Evolutionary conservation across 2,329 filamentous ascomycete species (phyloP).

Genomic region (Lojkania enalia): DNA sequence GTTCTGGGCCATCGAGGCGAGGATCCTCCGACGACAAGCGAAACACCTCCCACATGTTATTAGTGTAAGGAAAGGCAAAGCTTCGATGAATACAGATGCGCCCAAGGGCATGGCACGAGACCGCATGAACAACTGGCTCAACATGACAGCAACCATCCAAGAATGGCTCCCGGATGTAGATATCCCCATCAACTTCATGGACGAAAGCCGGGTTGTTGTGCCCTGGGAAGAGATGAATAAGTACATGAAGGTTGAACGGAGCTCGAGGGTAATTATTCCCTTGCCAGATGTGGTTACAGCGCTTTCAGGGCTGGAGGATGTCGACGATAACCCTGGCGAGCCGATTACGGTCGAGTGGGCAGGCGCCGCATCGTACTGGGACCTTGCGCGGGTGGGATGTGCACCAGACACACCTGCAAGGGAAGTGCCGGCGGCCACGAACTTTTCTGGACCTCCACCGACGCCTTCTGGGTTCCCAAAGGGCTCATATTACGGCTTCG

Average conservation of each 20-base stretch:
- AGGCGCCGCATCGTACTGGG: constrained; percentile 46
- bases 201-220: constrained; percentile 53
- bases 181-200: constrained; percentile 54
- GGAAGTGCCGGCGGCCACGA: constrained; percentile 33
- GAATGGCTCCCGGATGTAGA: constrained; percentile 51
- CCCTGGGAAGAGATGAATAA: constrained; percentile 51
- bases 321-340: constrained; percentile 28
- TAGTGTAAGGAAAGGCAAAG: constrained; percentile 46
- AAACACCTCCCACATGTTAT: constrained; percentile 39
- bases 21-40: constrained; percentile 48
- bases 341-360: constrained; percentile 38
- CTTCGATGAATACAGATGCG: constrained; percentile 18
- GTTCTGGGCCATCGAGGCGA: constrained; percentile 53
- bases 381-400: constrained; percentile 48
- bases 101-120: constrained; percentile 28
- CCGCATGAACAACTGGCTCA: constrained; percentile 49
- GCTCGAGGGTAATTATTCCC: constrained; percentile 32
- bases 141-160: constrained; percentile 45
- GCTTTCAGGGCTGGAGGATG: constrained; percentile 19
- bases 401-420: constrained; percentile 43
- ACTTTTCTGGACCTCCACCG: constrained; percentile 45
- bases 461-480: constrained; percentile 29
- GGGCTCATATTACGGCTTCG: constrained; percentile 49
- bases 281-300: constrained; percentile 24
- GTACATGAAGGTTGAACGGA: constrained; percentile 41